Conservation (phyloP, 192 early-diverging fungal genomes). For the Jimgerdemannia lactiflua region DNA sequence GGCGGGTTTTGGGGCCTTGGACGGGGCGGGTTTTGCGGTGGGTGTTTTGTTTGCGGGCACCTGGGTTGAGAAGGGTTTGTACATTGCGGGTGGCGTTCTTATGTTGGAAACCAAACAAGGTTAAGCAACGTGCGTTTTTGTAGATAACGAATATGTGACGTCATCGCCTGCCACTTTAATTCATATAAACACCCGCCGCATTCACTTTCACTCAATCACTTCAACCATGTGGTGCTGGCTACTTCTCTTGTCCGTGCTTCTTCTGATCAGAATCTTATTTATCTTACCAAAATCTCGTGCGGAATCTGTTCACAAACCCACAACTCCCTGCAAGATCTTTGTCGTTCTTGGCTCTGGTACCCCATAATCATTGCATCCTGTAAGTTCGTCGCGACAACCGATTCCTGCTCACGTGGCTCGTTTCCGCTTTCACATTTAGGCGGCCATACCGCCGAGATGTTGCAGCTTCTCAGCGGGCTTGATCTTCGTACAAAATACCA, state of each 20-base stretch:
- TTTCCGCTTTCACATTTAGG: conserved; percentile 34
- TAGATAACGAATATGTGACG: too few relatives aligned
- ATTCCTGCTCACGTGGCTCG: neutral
- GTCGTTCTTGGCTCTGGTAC: neutral
- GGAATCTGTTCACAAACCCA: neutral
- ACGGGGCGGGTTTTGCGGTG: too few relatives aligned
- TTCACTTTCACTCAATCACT: too few relatives aligned
- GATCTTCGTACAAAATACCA: conserved; percentile 50
- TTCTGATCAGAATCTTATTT: neutral
- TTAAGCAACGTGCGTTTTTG: too few relatives aligned
- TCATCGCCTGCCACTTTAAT: too few relatives aligned
- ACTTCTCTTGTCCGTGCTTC: neutral
- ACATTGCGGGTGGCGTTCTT: neutral
- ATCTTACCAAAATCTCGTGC: neutral
- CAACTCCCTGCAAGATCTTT: neutral
- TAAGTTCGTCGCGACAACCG: neutral
- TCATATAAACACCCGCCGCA: too few relatives aligned
- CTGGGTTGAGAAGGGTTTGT: neutral
- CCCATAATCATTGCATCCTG: neutral
- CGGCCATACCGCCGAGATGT: conserved; percentile 94
- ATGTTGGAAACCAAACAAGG: too few relatives aligned
- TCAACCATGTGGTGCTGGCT: neutral
- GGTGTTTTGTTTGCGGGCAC: neutral
- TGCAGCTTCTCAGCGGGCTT: conserved; percentile 62
- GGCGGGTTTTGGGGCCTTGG: too few relatives aligned